phyloP scores from a whole-genome alignment of 192 early-diverging fungal genomes.

The Fimicolochytrium jonesii region DNA sequence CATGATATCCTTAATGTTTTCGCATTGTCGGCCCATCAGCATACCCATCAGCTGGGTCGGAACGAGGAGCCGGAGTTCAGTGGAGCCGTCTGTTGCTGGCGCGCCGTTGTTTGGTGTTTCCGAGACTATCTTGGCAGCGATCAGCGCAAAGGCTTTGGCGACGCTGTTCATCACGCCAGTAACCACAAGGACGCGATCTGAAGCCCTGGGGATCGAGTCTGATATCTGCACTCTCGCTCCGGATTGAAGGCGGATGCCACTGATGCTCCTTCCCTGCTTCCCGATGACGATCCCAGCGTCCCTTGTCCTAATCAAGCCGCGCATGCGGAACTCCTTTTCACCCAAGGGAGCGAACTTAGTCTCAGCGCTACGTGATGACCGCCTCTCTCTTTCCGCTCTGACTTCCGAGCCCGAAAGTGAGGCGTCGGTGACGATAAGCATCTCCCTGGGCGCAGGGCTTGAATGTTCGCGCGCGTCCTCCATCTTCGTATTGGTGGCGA shows the following conservation, averaged over 20 bases:
- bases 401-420: background rate
- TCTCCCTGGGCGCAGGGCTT: no score
- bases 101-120: no score
- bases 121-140: conserved; percentile 46
- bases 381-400: background rate
- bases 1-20: conserved; percentile 95
- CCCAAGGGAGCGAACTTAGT: background rate
- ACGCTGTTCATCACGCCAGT: conserved; percentile 36
- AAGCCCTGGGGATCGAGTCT: conserved; percentile 79
- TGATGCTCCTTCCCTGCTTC: conserved; percentile 78
- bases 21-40: conserved; percentile 89
- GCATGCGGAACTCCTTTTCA: no score
- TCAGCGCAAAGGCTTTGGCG: conserved; percentile 69
- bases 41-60: conserved; percentile 79
- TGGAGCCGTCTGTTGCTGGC: conserved; percentile 40
- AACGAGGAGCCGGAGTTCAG: conserved; percentile 80
- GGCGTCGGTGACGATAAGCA: no score
- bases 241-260: conserved; percentile 75
- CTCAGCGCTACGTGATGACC: background rate
- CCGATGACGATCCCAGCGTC: conserved; percentile 81
- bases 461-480: no score
- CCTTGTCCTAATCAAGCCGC: conserved; percentile 90
- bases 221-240: conserved; percentile 90
- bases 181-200: conserved; percentile 65
- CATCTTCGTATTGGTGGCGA: background rate